Evolutionary conservation across 306 rosid genomes (phyloP), one percentile per base, ranked within the genome.

Genomic region (Malus sylvestris): DNA sequence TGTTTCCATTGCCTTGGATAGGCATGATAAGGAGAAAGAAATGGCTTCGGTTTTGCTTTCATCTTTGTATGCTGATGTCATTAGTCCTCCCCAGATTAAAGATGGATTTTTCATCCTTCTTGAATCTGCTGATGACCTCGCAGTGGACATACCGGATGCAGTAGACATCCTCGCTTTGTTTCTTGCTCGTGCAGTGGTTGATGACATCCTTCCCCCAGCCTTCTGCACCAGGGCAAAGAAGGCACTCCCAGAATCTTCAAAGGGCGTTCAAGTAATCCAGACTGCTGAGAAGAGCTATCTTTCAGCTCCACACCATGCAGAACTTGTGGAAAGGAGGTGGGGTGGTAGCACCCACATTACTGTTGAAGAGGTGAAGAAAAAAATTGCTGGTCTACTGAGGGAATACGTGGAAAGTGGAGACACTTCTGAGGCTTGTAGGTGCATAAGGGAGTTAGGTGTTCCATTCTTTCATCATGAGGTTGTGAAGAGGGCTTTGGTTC

Each of bases 241-340:
- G 80, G 96, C 97, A 67, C 93, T 95, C 79, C 88, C 89, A 29
- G 97, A 90, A 78, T 85, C 91, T 73, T 95, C 99, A 52, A 95
- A 92, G 83, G 99, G 99, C 42, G 78, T 74, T 89, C 97, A 89
- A 85, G 97, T 73, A 30, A 86, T 91, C 69, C 91, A 87, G 76
- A 90, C 88, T 23, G 96, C 98, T 22, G 97, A 91, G 83, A 93
- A 93, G 88, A 90, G 97, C 79, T 92, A 92, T 85, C 97, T 95
- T 74, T 95, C 99, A 30, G 99, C 99, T 74, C 99, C 99, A 2
- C 99, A 95, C 85, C 99, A 95, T 81, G 99, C 99, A 20, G 99
- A 92, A 82, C 93, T 95, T 73, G 97, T 95, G 83, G 99, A 95
- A 83, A 89, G 87, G 78, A 89, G 83, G 78, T 95, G 99, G 99